phyloP scores from a whole-genome alignment of 371 early-diverging fungal species.

The Mortierella sp. region DNA sequence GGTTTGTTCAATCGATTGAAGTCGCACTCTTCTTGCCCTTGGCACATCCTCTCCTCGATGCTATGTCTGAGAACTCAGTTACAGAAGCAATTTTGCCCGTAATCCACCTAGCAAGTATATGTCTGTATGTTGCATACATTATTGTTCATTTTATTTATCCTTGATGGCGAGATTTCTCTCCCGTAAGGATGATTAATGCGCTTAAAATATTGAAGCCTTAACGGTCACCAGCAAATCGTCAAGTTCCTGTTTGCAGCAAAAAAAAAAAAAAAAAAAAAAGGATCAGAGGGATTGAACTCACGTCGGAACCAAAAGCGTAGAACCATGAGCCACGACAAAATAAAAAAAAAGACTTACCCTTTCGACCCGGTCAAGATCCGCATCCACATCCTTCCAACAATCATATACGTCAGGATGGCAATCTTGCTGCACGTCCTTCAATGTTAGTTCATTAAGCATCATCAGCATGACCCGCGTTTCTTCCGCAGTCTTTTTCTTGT shows the following conservation, averaged over 20 bases:
- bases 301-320: background rate
- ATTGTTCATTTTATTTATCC: no score
- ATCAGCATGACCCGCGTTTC: constrained; percentile 42
- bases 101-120: no score
- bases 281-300: background rate
- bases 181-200: background rate
- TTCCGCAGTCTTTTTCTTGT: constrained; percentile 8
- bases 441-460: constrained; percentile 49
- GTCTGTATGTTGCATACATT: no score
- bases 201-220: constrained; percentile 38
- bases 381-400: constrained; percentile 54
- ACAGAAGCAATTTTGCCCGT: no score
- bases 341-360: constrained; percentile 29
- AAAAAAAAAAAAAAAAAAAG: background rate
- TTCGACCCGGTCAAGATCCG: constrained; percentile 50
- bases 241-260: no score
- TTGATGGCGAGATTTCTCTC: no score
- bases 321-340: background rate
- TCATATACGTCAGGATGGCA: constrained; percentile 54
- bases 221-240: constrained; percentile 53
- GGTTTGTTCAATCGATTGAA: no score
- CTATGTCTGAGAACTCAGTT: no score
- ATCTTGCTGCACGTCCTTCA: constrained; percentile 51
- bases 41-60: no score
- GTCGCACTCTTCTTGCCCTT: no score